phyloP scores from a whole-genome alignment of 2,329 filamentous ascomycete genomes.

The Coniochaeta ligniaria region DNA sequence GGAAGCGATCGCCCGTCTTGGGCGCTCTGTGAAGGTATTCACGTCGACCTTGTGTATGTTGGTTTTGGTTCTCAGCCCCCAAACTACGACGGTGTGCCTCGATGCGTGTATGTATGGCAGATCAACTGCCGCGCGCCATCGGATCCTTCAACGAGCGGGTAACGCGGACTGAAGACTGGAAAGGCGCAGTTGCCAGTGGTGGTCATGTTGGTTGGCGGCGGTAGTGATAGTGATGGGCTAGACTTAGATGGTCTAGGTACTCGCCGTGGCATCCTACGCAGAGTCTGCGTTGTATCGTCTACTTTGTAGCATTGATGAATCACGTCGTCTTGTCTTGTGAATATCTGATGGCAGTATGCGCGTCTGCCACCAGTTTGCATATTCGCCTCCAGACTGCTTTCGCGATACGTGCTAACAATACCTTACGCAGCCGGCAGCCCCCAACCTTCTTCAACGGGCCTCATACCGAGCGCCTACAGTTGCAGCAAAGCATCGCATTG shows the following conservation, averaged over 20 bases:
- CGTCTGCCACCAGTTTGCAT: not conserved
- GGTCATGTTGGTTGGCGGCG: not conserved
- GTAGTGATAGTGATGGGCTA: not conserved
- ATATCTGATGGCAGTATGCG: not conserved
- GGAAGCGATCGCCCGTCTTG: not conserved
- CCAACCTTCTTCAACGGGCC: not conserved
- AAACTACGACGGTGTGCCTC: not conserved
- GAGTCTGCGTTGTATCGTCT: not conserved
- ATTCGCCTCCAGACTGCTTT: not conserved
- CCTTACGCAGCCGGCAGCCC: not conserved
- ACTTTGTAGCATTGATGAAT: not conserved
- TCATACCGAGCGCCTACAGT: not conserved
- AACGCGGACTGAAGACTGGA: not conserved
- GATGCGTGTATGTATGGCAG: not conserved
- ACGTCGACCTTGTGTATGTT: not conserved
- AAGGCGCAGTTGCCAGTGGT: not conserved
- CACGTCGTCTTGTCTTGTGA: not conserved
- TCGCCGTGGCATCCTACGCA: not conserved
- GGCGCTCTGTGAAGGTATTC: not conserved
- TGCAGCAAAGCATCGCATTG: not conserved
- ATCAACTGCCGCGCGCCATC: not conserved
- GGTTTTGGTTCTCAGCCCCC: not conserved
- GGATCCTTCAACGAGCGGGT: not conserved
- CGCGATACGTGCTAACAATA: not conserved
- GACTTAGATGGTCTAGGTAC: not conserved